These are phyloP conservation scores for Heliamphora exappendiculata DNA, from an alignment of 148 eudicot genomes.

Conservation along the genomic window DNA sequence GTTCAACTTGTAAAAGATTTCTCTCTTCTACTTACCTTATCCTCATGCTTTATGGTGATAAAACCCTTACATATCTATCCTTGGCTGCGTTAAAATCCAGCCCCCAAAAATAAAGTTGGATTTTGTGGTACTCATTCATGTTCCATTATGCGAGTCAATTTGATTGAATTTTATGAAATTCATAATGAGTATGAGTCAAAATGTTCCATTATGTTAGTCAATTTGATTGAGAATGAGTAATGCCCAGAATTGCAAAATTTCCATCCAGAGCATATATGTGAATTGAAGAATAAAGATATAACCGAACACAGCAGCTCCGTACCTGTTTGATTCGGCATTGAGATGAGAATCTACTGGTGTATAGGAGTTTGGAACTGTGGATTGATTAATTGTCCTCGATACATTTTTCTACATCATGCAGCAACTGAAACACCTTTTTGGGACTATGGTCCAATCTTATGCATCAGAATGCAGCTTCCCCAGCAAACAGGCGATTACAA, in stretches of 20 bases:
- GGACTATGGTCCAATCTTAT: not conserved
- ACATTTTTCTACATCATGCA: no score
- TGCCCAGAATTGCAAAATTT: not conserved
- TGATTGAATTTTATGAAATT: not conserved
- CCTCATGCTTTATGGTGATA: not conserved
- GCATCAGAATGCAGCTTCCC: slow-evolving; percentile 23
- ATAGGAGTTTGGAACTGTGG: no score
- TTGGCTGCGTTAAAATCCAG: no score
- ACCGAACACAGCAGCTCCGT: not conserved
- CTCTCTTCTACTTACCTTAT: not conserved
- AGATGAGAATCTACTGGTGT: not conserved
- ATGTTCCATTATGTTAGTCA: not conserved
- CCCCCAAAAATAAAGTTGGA: no score
- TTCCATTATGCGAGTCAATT: not conserved
- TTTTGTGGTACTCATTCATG: not conserved
- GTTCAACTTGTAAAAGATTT: not conserved
- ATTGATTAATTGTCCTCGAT: no score
- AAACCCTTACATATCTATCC: no score
- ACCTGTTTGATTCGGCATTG: not conserved
- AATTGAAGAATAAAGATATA: not conserved
- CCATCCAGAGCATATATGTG: not conserved
- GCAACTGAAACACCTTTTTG: no score
- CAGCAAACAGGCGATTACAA: slow-evolving; percentile 50
- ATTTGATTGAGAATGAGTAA: not conserved
- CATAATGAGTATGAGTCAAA: not conserved